Evolutionary conservation across 495 filamentous ascomycete species (phyloP).

Genomic region (Chaetomium cochliodes): DNA sequence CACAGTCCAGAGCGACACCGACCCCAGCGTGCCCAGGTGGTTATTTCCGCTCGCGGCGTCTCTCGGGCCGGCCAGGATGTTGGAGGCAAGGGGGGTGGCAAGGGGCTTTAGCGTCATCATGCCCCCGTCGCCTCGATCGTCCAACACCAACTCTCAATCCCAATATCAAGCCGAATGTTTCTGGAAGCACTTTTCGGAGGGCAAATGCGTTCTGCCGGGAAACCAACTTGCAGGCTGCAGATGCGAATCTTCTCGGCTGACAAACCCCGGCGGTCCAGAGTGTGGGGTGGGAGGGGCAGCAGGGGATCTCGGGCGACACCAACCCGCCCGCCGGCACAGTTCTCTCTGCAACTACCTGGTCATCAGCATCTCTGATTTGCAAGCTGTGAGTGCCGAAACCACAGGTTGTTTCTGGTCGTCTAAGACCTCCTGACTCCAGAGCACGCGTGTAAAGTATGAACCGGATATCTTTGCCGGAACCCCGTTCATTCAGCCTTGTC

Average conservation of each 20-base stretch:
- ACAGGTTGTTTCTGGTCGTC: not conserved
- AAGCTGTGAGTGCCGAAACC: not conserved
- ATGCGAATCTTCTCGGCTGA: conserved; percentile 1
- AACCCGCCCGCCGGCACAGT: not conserved
- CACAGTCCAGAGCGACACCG: conserved; percentile 4
- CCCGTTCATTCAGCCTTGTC: conserved; percentile 16
- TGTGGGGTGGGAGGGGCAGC: conserved; percentile 7
- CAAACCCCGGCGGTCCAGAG: not conserved
- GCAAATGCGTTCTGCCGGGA: not conserved
- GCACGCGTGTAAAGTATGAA: conserved; percentile 12
- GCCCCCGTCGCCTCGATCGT: not conserved
- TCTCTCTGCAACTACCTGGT: not conserved
- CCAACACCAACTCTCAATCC: not conserved
- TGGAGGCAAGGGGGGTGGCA: not conserved
- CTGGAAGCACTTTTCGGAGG: not conserved
- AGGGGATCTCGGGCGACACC: conserved; percentile 3
- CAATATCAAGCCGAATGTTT: not conserved
- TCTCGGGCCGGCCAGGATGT: conserved; percentile 7
- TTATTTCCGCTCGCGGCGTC: not conserved
- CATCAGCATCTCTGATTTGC: not conserved
- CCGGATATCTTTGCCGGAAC: not conserved
- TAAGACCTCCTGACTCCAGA: not conserved
- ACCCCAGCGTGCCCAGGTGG: not conserved
- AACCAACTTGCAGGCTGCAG: not conserved
- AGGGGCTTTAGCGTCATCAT: not conserved